Evolutionary conservation across 2,329 filamentous ascomycete species (phyloP).

Genomic region (Ceratocystis harringtonii): DNA sequence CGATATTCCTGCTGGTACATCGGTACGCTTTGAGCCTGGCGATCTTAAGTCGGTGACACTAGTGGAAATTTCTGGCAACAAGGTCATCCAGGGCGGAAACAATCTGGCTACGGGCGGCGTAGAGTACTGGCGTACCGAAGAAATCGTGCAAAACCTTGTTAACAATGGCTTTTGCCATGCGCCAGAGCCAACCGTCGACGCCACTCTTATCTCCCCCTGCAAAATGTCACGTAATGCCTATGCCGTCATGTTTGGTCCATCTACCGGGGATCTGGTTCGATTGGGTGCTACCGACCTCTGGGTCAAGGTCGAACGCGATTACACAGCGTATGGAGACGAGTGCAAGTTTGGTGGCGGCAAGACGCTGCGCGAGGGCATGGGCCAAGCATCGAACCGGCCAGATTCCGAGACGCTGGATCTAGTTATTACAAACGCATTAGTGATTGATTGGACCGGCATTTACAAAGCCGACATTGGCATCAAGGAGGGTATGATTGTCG

Average conservation of each 20-base stretch:
- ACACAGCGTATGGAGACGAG: conserved; percentile 77
- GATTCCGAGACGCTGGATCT: conserved; percentile 65
- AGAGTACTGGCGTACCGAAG: conserved; percentile 45
- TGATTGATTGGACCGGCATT: conserved; percentile 83
- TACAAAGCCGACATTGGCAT: conserved; percentile 95
- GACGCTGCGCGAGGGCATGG: conserved; percentile 88
- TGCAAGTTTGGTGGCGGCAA: conserved; percentile 93
- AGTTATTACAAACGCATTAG: conserved; percentile 76
- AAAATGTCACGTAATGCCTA: conserved; percentile 69
- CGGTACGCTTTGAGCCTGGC: conserved; percentile 84
- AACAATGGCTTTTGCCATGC: conserved; percentile 63
- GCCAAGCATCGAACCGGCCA: conserved; percentile 64
- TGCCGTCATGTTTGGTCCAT: conserved; percentile 81
- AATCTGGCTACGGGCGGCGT: conserved; percentile 58
- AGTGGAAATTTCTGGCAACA: conserved; percentile 72
- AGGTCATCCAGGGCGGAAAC: conserved; percentile 74
- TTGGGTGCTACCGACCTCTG: conserved; percentile 76
- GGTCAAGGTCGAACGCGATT: conserved; percentile 77
- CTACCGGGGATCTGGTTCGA: conserved; percentile 69
- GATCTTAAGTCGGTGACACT: conserved; percentile 81
- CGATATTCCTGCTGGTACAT: conserved; percentile 82
- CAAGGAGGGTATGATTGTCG: conserved; percentile 72
- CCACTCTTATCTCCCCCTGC: conserved; percentile 42
- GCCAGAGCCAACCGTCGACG: conserved; percentile 45
- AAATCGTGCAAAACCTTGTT: conserved; percentile 53